Percentiles rank a stretch among this genome's conserved stretches.
These are phyloP conservation scores for Oehlia diaphana DNA, from an alignment of 192 early-diverging fungal species.

Conservation along the genomic window DNA sequence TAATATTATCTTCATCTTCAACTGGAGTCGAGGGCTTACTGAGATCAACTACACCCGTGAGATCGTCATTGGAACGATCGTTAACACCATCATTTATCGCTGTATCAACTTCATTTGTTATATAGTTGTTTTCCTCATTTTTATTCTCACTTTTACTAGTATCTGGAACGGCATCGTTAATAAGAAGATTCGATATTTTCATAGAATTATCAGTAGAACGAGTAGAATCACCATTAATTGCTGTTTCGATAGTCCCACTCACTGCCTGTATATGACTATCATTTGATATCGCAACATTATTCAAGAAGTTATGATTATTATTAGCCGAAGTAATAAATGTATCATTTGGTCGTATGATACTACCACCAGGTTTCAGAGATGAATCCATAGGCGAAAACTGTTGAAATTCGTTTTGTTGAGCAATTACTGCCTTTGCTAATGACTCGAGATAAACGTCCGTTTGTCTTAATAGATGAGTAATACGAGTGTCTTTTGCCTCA, in stretches of 20 bases:
- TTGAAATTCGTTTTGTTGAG: constrained; percentile 68
- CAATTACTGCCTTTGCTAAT: constrained; percentile 80
- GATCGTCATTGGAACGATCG: constrained; percentile 33
- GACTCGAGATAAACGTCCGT: constrained; percentile 83
- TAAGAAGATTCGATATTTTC: background rate
- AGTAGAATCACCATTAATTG: background rate
- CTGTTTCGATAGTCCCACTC: background rate
- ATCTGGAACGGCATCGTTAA: background rate
- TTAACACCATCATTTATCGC: background rate
- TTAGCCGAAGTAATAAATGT: background rate
- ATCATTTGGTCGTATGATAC: background rate
- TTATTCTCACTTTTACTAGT: background rate
- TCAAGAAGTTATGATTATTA: background rate
- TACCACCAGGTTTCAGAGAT: background rate
- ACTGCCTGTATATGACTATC: background rate
- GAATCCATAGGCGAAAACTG: constrained; percentile 18
- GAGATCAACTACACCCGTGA: constrained; percentile 48
- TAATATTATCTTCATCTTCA: constrained; percentile 45
- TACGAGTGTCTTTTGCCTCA: constrained; percentile 94
- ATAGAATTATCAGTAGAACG: background rate
- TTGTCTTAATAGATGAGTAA: constrained; percentile 87
- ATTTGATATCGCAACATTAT: background rate
- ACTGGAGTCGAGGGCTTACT: constrained; percentile 27
- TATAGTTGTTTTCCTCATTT: background rate
- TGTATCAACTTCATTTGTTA: background rate